Evolutionary conservation across 371 early-diverging fungal genomes (phyloP), one percentile per base, ranked within the genome.

Genomic region (Rozella allomycis): DNA sequence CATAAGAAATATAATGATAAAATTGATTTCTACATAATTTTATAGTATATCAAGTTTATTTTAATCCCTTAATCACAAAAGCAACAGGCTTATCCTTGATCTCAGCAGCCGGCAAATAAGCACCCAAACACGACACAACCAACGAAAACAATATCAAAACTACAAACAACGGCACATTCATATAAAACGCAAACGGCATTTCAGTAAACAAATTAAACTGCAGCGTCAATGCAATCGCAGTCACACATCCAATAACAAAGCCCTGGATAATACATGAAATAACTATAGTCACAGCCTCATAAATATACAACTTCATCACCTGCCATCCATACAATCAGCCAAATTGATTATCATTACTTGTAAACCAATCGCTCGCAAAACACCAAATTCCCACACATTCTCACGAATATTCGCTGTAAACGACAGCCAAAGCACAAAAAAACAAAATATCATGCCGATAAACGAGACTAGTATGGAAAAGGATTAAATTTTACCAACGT

Each of bases 311-410:
- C 2, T 31, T 20, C 1, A 37, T 32, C 1, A 49, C 35, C 7
- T 13, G 25, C 3, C 8, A 7, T 5, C 29, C 22, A 14, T 31
- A 14, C 23, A 14, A 2, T 9, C 6, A 2, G 21, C 10, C 14
- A 9, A n/a, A n/a, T 8, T 26, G 23, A 25, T 31, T 31, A 6
- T 25, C 23, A 20, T 31, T 31, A 10, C 9, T 13, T 14, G 3
- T 6, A 49, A 34, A 10, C 50, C 50, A 9, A 49, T 25, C 0
- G 50, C 32, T 10, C 50, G 36, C 3, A 49, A 21, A 2, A 49
- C 43, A 11, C 50, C 50, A 21, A 45, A 43, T 23, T 49, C 46
- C 50, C 50, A 49, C 3, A 37, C 20, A 27, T 46, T 49, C 17
- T 46, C 46, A 14, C 38, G 37, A 5, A 49, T 27, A 36, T 49